phyloP scores from a whole-genome alignment of 2,329 filamentous ascomycete genomes.

The Gyromitra esculenta region DNA sequence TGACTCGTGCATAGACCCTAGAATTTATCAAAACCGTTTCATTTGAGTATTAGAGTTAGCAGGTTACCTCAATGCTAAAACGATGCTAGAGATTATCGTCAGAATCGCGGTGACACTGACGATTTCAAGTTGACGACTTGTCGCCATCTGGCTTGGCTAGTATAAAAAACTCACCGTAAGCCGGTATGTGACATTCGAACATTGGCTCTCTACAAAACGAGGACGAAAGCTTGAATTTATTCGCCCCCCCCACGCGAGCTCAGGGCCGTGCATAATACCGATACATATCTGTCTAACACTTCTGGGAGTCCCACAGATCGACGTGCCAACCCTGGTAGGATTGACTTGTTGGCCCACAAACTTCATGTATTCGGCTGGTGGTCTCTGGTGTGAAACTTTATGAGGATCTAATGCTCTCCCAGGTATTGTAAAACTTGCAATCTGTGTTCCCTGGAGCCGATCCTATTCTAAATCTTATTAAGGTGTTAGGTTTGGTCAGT shows the following conservation, averaged over 20 bases:
- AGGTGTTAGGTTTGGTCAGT: no score
- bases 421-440: no score
- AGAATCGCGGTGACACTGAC: not conserved
- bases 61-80: constrained; percentile 25
- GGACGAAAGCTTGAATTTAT: not conserved
- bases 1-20: constrained; percentile 25
- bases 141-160: constrained; percentile 1
- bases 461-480: no score
- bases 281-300: not conserved
- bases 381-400: not conserved
- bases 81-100: constrained; percentile 3
- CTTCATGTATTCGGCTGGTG: not conserved
- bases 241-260: not conserved
- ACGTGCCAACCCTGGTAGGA: not conserved
- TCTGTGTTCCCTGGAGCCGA: no score
- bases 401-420: no score
- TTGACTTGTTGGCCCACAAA: not conserved
- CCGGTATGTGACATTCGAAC: not conserved
- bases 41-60: not conserved
- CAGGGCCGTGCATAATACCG: not conserved
- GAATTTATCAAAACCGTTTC: not conserved
- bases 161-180: not conserved
- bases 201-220: not conserved
- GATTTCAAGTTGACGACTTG: constrained; percentile 16
- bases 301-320: not conserved